phyloP scores from a whole-genome alignment of 148 eudicot species.

The Simmondsia chinensis region DNA sequence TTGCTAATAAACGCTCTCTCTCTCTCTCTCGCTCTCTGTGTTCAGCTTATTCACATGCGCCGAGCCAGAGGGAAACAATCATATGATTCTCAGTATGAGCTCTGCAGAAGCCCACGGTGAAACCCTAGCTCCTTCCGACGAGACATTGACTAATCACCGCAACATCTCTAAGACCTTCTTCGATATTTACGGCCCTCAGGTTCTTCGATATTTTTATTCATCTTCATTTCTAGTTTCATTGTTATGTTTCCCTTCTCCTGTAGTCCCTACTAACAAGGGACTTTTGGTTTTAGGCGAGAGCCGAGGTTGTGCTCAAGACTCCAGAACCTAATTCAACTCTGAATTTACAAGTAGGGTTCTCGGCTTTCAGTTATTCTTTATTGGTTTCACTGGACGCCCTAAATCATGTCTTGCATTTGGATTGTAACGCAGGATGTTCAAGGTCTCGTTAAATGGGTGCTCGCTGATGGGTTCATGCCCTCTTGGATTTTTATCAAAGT shows the following conservation, averaged over 20 bases:
- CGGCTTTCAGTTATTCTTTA: not conserved
- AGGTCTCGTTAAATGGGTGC: slow-evolving; percentile 93
- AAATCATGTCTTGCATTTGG: not conserved
- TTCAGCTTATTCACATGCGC: not conserved
- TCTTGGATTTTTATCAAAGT: slow-evolving; percentile 88
- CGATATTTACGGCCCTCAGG: slow-evolving; percentile 79
- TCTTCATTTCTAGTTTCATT: not conserved
- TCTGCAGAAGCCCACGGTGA: slow-evolving; percentile 9
- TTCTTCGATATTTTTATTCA: slow-evolving; percentile 9
- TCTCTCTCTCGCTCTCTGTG: not conserved
- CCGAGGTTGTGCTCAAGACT: slow-evolving; percentile 55
- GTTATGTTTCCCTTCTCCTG: not conserved
- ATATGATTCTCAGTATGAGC: slow-evolving; percentile 9
- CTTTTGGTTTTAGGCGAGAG: slow-evolving; percentile 45
- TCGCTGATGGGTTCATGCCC: slow-evolving; percentile 90
- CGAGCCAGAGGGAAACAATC: no score
- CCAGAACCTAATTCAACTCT: slow-evolving; percentile 52
- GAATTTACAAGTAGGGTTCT: slow-evolving; percentile 52
- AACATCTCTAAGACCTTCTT: slow-evolving; percentile 29
- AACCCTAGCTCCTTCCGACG: slow-evolving; percentile 16
- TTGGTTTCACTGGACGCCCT: not conserved
- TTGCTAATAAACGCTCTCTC: not conserved
- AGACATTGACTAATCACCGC: not conserved
- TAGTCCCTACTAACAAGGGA: not conserved
- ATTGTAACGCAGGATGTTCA: slow-evolving; percentile 65